Conservation (phyloP, 2,329 filamentous ascomycete species). For the Scedosporium aurantiacum region DNA sequence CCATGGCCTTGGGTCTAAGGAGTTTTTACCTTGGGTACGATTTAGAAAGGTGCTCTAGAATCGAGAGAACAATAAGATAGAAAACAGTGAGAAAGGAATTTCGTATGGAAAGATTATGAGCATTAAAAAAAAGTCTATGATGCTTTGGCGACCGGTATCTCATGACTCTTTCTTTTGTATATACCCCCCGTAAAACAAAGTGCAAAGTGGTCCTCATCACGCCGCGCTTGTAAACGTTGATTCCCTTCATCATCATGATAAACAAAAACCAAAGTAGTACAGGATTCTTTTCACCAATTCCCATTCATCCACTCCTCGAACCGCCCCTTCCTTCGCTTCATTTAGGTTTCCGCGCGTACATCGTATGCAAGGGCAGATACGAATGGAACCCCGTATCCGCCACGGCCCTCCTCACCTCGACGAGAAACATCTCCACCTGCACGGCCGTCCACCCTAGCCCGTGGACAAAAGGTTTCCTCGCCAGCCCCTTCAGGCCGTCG, state of each 20-base stretch:
- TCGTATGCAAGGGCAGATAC: constrained; percentile 28
- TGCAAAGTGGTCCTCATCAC: too few relatives aligned
- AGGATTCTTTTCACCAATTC: not conserved
- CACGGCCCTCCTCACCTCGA: constrained; percentile 29
- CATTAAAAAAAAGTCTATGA: too few relatives aligned
- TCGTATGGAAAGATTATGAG: too few relatives aligned
- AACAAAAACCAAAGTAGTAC: not conserved
- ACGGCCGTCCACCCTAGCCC: constrained; percentile 28
- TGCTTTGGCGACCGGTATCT: too few relatives aligned
- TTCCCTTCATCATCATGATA: not conserved
- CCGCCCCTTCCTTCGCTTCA: not conserved
- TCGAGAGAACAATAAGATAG: too few relatives aligned
- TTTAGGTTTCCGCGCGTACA: constrained; percentile 27
- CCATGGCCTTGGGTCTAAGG: too few relatives aligned
- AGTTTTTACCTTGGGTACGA: not conserved
- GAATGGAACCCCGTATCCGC: constrained; percentile 24
- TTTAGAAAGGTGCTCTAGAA: not conserved
- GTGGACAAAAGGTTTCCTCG: constrained; percentile 25
- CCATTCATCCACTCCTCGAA: not conserved
- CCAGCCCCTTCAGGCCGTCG: constrained; percentile 27
- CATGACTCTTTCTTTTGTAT: too few relatives aligned
- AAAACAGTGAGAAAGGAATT: not conserved
- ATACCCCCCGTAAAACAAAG: too few relatives aligned
- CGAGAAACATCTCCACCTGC: constrained; percentile 32
- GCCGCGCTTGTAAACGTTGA: too few relatives aligned